Conservation (phyloP, 78 protist species). For the Dictyostelium brefeldianum region DNA sequence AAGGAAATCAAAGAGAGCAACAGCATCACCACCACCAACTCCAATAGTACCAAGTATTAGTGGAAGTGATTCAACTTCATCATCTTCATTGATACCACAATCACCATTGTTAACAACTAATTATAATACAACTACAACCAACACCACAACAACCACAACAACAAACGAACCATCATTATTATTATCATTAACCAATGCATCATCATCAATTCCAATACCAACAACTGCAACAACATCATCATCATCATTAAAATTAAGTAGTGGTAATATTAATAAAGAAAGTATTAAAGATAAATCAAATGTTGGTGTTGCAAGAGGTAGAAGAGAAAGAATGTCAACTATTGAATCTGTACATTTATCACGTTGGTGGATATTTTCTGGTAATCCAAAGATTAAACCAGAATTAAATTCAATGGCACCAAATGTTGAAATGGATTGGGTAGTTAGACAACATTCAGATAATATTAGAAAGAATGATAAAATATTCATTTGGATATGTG, state of each 20-base stretch:
- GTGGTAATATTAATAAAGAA: not conserved
- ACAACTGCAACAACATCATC: not conserved
- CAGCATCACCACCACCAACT: not conserved
- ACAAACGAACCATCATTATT: not conserved
- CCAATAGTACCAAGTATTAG: not conserved
- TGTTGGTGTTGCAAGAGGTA: constrained; percentile 65
- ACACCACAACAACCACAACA: not conserved
- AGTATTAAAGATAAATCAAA: not conserved
- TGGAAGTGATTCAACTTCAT: not conserved
- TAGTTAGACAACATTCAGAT: constrained; percentile 70
- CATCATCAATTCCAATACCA: not conserved
- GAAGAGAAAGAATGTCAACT: constrained; percentile 43
- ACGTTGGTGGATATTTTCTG: constrained; percentile 80
- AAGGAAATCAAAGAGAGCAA: not conserved
- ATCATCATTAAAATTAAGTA: not conserved
- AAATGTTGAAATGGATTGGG: constrained; percentile 42
- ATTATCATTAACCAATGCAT: not conserved
- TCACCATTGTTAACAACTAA: not conserved
- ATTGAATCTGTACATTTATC: not conserved
- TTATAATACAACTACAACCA: not conserved
- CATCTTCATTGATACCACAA: not conserved
- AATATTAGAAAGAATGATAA: constrained; percentile 65
- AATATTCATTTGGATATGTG: constrained; percentile 69
- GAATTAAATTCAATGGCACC: constrained; percentile 42
- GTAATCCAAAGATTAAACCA: constrained; percentile 58